These are phyloP conservation scores for Aphanocladium album DNA, from an alignment of 2,329 filamentous ascomycete genomes.

Conservation along the genomic window DNA sequence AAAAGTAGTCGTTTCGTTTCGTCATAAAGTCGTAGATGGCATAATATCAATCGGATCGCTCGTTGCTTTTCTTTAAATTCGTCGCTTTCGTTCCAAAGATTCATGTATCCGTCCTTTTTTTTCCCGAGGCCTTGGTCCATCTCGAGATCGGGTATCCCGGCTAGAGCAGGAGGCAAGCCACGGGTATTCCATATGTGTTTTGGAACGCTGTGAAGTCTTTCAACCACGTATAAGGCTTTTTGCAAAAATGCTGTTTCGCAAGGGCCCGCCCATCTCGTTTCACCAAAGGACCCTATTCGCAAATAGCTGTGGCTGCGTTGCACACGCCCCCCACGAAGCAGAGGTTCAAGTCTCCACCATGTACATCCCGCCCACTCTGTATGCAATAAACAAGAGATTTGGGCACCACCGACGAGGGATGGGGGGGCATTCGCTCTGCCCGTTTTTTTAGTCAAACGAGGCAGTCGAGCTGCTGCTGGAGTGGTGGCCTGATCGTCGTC, in stretches of 20 bases:
- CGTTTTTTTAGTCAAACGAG: slow-evolving; percentile 46
- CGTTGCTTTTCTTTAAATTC: slow-evolving; percentile 14
- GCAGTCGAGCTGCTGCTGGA: slow-evolving; percentile 60
- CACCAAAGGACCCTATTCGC: background rate
- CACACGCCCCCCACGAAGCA: background rate
- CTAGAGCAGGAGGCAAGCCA: slow-evolving; percentile 8
- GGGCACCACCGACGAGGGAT: background rate
- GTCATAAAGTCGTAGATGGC: slow-evolving; percentile 22
- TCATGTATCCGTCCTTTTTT: slow-evolving; percentile 1
- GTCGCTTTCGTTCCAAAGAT: slow-evolving; percentile 9
- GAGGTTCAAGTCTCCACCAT: background rate
- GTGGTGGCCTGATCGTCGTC: slow-evolving; percentile 51
- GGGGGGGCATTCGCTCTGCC: too few species aligned
- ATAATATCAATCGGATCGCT: slow-evolving; percentile 16
- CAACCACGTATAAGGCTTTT: slow-evolving; percentile 28
- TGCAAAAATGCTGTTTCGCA: background rate
- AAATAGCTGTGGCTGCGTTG: background rate
- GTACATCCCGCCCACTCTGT: background rate
- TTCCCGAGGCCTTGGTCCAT: background rate
- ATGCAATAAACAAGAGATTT: background rate
- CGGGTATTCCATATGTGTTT: slow-evolving; percentile 24
- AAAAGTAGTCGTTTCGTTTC: slow-evolving; percentile 21
- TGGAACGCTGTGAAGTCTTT: slow-evolving; percentile 34
- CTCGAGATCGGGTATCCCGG: background rate
- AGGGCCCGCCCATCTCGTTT: background rate